Conservation (phyloP, 83 land plant species). For the Picea abies region DNA sequence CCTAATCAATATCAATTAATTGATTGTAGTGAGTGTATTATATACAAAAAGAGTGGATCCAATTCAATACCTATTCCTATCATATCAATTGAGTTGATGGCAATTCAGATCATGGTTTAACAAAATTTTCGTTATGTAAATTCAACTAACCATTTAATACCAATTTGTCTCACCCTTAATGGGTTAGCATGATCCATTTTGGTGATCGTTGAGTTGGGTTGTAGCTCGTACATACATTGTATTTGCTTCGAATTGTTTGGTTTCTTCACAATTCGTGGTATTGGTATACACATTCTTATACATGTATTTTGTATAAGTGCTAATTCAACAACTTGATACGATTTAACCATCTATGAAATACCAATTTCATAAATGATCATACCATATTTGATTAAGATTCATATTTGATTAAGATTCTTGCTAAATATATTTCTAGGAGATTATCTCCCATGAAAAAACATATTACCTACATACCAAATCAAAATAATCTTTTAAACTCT, state of each 20-base stretch:
- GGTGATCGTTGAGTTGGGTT: neutral
- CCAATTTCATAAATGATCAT: conserved; percentile 26
- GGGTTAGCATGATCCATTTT: conserved; percentile 14
- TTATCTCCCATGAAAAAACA: conserved; percentile 17
- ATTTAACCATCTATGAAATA: conserved; percentile 10
- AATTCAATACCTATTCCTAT: too few species aligned
- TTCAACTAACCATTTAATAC: conserved; percentile 28
- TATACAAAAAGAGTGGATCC: too few species aligned
- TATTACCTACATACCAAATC: neutral
- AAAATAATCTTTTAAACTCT: neutral
- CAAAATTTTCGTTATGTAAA: conserved; percentile 8
- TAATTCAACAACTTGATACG: neutral
- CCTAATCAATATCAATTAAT: too few species aligned
- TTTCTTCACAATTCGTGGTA: conserved; percentile 19
- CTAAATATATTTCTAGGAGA: conserved; percentile 19
- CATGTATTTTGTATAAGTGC: neutral
- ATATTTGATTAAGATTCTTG: too few species aligned
- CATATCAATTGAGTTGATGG: too few species aligned
- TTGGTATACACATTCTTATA: neutral
- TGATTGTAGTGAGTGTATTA: too few species aligned
- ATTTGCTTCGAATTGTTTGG: conserved; percentile 18
- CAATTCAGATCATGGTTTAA: too few species aligned
- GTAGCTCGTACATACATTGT: conserved; percentile 11
- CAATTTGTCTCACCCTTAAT: conserved; percentile 22
- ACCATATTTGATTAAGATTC: conserved; percentile 29